Conservation (phyloP, 441 rosid species). For the Eruca vesicaria region DNA sequence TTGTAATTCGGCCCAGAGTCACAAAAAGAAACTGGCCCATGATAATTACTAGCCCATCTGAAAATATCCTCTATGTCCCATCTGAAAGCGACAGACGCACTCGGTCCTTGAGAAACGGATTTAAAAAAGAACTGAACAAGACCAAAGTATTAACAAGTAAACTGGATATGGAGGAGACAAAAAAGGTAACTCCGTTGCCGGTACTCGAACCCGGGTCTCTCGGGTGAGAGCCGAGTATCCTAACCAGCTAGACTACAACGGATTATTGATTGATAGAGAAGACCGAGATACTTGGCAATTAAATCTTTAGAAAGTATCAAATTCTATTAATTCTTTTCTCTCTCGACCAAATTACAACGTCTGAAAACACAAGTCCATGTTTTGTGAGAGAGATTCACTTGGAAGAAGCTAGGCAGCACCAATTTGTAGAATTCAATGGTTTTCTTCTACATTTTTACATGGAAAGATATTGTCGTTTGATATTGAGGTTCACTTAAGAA, state of each 20-base stretch:
- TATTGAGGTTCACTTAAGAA: neutral
- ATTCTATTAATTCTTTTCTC: neutral
- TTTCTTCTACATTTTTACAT: neutral
- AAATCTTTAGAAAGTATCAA: neutral
- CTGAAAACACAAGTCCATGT: neutral
- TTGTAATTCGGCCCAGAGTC: neutral
- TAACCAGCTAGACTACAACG: conserved; percentile 28
- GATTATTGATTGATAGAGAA: neutral
- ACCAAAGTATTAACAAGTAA: too few species aligned
- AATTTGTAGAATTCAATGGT: neutral
- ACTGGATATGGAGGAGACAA: neutral
- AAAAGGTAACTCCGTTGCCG: conserved; percentile 60
- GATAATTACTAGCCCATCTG: neutral
- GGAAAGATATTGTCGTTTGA: neutral
- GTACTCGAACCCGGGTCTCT: conserved; percentile 89
- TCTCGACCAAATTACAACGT: neutral
- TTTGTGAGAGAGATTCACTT: neutral
- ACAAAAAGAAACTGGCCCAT: neutral
- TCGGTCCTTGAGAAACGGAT: neutral
- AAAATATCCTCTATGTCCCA: too few species aligned
- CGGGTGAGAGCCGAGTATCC: conserved; percentile 57
- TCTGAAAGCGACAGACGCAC: neutral
- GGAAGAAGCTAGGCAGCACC: neutral
- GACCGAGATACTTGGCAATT: neutral
- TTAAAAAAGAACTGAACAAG: neutral